phyloP scores from a whole-genome alignment of 2,329 filamentous ascomycete genomes.

The Colletotrichum limetticola region DNA sequence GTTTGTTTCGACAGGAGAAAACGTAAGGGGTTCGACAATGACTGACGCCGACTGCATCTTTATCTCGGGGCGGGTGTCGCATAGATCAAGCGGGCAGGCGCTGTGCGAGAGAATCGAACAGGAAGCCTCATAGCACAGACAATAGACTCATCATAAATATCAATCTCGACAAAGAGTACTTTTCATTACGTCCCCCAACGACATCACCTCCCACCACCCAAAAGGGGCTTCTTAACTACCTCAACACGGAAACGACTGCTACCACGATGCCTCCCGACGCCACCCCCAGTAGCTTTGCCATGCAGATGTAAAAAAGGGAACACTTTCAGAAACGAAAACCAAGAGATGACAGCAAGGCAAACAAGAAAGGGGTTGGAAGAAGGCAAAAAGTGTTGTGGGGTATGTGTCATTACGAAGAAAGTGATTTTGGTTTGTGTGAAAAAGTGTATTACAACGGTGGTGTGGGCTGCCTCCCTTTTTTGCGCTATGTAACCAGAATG shows the following conservation, averaged over 20 bases:
- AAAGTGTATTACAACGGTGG: constrained; percentile 10
- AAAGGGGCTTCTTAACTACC: not conserved
- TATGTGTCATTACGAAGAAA: constrained; percentile 28
- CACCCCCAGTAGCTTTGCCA: constrained; percentile 27
- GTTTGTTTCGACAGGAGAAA: too few species aligned
- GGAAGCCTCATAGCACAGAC: too few species aligned
- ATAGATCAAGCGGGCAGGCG: too few species aligned
- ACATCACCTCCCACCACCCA: not conserved
- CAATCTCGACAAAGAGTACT: not conserved
- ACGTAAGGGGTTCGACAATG: too few species aligned
- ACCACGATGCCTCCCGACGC: constrained; percentile 29
- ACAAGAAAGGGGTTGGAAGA: not conserved
- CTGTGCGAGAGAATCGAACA: too few species aligned
- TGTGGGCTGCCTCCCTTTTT: not conserved
- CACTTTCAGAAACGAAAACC: not conserved
- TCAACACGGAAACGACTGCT: constrained; percentile 21
- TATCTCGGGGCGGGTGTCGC: too few species aligned
- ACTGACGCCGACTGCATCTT: accelerated
- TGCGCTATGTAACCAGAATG: constrained; percentile 58
- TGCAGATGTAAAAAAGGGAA: constrained; percentile 5
- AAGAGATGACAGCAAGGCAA: not conserved
- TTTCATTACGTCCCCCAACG: not conserved
- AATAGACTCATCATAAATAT: not conserved
- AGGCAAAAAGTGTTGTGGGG: not conserved
- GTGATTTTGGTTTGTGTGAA: not conserved